Evolutionary conservation across 2,329 filamentous ascomycete genomes (phyloP).

Genomic region (Chaetomiaceae sp.): DNA sequence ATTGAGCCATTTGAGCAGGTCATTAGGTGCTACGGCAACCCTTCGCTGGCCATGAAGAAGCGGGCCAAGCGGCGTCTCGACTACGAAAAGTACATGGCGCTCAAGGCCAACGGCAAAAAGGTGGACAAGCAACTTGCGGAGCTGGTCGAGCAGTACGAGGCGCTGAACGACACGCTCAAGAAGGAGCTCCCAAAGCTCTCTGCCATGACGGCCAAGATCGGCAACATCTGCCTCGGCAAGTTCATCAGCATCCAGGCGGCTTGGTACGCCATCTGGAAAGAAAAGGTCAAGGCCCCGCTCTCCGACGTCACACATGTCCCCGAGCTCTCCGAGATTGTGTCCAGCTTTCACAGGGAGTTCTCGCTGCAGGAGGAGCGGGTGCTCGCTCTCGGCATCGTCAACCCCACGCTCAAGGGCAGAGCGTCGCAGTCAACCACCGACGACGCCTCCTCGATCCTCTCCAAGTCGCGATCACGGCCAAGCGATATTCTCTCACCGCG

Average conservation of each 20-base stretch:
- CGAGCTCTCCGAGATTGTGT: constrained; percentile 68
- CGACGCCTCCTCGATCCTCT: constrained; percentile 44
- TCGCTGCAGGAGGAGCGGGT: constrained; percentile 69
- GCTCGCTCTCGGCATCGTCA: constrained; percentile 69
- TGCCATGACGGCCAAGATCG: constrained; percentile 72
- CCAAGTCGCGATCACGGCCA: constrained; percentile 46
- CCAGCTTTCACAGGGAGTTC: constrained; percentile 75
- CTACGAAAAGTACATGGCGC: constrained; percentile 74
- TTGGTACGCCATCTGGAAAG: constrained; percentile 81
- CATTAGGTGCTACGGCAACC: constrained; percentile 62
- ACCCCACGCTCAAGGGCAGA: constrained; percentile 59
- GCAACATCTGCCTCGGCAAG: constrained; percentile 75
- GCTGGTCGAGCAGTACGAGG: constrained; percentile 82
- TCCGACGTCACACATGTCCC: constrained; percentile 59
- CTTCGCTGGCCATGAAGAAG: constrained; percentile 88
- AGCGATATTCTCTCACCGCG: constrained; percentile 46
- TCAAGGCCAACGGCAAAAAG: constrained; percentile 77
- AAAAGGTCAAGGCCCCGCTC: constrained; percentile 73
- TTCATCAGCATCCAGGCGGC: constrained; percentile 78
- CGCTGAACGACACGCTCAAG: constrained; percentile 88
- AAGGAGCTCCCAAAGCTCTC: constrained; percentile 87
- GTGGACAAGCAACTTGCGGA: constrained; percentile 81
- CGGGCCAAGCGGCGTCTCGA: constrained; percentile 88
- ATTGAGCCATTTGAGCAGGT: constrained; percentile 59
- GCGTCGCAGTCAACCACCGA: constrained; percentile 54